Evolutionary conservation across 257 asterid species (phyloP).

Genomic region (Solanum okadae): DNA sequence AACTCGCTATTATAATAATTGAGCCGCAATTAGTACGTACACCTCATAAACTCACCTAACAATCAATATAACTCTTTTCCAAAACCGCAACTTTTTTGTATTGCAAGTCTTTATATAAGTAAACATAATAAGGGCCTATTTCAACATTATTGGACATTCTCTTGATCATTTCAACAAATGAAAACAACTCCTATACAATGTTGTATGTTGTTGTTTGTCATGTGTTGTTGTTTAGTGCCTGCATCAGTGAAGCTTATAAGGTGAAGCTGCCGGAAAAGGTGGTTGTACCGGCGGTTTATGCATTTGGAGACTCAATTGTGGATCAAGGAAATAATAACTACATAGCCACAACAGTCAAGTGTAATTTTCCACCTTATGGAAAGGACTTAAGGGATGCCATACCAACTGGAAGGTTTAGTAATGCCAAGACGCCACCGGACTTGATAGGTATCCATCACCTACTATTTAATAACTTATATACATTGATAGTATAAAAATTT

Average conservation of each 20-base stretch:
- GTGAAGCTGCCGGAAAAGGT: constrained; percentile 10
- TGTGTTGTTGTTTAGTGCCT: not conserved
- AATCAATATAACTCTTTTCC: not conserved
- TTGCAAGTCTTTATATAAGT: not conserved
- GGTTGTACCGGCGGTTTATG: constrained; percentile 30
- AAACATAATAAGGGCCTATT: not conserved
- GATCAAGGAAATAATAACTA: constrained; percentile 56
- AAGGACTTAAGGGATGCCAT: constrained; percentile 44
- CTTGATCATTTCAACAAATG: not conserved
- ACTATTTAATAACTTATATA: not conserved
- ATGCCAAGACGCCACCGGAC: constrained; percentile 59
- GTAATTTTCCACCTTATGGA: constrained; percentile 51
- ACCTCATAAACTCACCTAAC: not conserved
- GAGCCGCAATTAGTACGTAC: not conserved
- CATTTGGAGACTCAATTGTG: constrained; percentile 55
- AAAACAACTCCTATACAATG: not conserved
- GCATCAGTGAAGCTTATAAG: not conserved
- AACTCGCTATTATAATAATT: not conserved
- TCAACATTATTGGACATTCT: not conserved
- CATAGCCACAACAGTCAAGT: constrained; percentile 25
- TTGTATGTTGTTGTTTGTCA: not conserved
- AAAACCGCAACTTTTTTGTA: not conserved
- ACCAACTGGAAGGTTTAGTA: constrained; percentile 51
- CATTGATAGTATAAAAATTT: not conserved
- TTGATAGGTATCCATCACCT: constrained; percentile 25